Evolutionary conservation across 2,329 filamentous ascomycete species (phyloP), one percentile per base, ranked within the genome.

Genomic region (Mollisiaceae sp.): DNA sequence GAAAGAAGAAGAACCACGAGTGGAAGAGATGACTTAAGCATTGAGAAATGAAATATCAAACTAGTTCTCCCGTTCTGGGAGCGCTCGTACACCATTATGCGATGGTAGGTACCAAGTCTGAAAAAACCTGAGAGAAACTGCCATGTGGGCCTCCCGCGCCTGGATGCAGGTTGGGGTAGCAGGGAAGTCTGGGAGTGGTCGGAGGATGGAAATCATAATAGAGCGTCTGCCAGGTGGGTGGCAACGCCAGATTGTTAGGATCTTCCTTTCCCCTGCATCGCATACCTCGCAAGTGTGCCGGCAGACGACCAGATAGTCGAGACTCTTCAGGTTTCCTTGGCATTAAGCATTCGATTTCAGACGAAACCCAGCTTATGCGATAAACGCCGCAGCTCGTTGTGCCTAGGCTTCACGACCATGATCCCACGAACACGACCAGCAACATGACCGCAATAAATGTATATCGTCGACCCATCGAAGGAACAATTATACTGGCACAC

Each of bases 21-120:
- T 20, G n/a, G 52, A 57, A 57, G 32, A 57, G n/a, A 57, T 57
- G 55, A 57, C 55, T 57, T 57, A 57, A 27, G 32, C 45, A 20
- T 22, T 32, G 32, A 55, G 54, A 63, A 52, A 52, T 63, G 43
- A 63, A 63, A 63, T 63, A 54, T 59, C 20, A 43, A 35, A 54
- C n/a, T 45, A 36, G 39, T n/a, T 52, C n/a, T 8, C n/a, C 22
- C 18, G 9, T 18, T 50, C 35, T 58, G 55, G 45, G 35, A 36
- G 32, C 35, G 41, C 43, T 63, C 43, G 41, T 58, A 35, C 43
- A 50, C 24, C 22, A 38, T 63, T 41, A 63, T 63, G 43, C 61
- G 56, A 59, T 54, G 35, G 50, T 35, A 54, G n/a, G 50, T 35
- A 1, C 3, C 24, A 18, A 54, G 24, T 27, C 8, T 35, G 27